phyloP scores from a whole-genome alignment of 2,329 filamentous ascomycete species.

The Daldinia sp. region DNA sequence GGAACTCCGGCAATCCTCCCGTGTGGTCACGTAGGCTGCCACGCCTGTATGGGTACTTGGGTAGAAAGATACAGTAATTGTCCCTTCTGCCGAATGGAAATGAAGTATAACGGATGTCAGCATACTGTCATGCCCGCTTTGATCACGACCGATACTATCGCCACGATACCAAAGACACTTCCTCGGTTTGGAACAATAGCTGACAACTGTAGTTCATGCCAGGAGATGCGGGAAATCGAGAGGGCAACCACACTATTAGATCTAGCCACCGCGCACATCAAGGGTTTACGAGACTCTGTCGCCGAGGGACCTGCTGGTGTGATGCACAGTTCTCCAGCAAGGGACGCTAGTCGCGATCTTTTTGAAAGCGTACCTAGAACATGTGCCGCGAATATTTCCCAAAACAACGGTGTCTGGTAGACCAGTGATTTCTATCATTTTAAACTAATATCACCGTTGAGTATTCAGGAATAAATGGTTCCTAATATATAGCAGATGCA shows the following conservation, averaged over 20 bases:
- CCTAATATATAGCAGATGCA: too few species aligned
- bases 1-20: conserved; percentile 45
- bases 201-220: conserved; percentile 30
- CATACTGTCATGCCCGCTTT: conserved; percentile 42
- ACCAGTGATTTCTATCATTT: too few species aligned
- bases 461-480: too few species aligned
- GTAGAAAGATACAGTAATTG: conserved; percentile 40
- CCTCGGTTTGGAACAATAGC: conserved; percentile 44
- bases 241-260: conserved; percentile 1
- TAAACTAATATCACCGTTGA: too few species aligned
- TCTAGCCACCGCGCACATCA: background rate
- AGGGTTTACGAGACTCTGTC: background rate
- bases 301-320: too few species aligned
- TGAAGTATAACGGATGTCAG: conserved; percentile 44
- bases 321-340: too few species aligned
- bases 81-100: conserved; percentile 47
- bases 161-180: conserved; percentile 47
- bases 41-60: conserved; percentile 45
- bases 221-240: background rate
- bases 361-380: background rate
- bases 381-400: background rate
- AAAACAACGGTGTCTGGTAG: background rate
- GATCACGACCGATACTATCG: conserved; percentile 45
- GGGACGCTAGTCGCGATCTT: background rate
- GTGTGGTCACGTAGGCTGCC: conserved; percentile 49